phyloP scores from a whole-genome alignment of 805 yeast species.

The Cyberlindnera nakhonratchasimensis region DNA sequence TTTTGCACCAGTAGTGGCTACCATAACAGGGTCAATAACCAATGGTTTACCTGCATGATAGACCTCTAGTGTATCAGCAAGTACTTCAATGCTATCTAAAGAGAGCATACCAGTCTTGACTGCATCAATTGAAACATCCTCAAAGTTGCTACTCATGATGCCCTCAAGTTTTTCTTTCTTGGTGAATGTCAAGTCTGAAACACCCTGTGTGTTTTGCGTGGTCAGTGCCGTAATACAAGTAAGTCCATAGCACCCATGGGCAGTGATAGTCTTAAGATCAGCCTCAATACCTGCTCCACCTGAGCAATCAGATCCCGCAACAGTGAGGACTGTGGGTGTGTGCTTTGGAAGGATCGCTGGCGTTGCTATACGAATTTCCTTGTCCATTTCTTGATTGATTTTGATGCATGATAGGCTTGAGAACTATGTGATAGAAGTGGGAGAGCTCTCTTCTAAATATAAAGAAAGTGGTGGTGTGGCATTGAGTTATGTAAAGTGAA shows the following conservation, averaged over 20 bases:
- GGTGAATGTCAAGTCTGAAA: constrained; percentile 39
- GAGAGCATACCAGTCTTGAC: constrained; percentile 71
- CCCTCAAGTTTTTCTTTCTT: constrained; percentile 41
- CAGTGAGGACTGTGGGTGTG: constrained; percentile 37
- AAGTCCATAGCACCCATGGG: constrained; percentile 71
- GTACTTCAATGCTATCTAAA: constrained; percentile 29
- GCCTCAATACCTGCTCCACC: constrained; percentile 96
- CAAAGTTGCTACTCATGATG: constrained; percentile 51
- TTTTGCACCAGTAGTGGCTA: constrained; percentile 71
- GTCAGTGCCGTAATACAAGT: constrained; percentile 79
- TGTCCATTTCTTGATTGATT: constrained; percentile 1
- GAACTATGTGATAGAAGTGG: not conserved
- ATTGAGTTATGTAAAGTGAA: too few species aligned
- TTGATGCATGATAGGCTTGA: not conserved
- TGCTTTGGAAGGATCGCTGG: not conserved
- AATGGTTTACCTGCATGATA: constrained; percentile 35
- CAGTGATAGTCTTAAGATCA: constrained; percentile 74
- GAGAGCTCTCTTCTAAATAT: not conserved
- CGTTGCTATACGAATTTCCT: constrained; percentile 1
- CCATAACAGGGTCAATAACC: constrained; percentile 81
- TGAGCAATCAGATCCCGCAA: constrained; percentile 79
- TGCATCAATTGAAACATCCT: constrained; percentile 60
- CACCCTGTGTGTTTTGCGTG: constrained; percentile 65
- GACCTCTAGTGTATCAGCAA: constrained; percentile 52
- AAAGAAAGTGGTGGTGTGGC: not conserved